A percentile compares a stretch with the other conserved stretches of the same genome.
Conservation (phyloP, 768 basidiomycete species). For the Pulveroboletus sp. region DNA sequence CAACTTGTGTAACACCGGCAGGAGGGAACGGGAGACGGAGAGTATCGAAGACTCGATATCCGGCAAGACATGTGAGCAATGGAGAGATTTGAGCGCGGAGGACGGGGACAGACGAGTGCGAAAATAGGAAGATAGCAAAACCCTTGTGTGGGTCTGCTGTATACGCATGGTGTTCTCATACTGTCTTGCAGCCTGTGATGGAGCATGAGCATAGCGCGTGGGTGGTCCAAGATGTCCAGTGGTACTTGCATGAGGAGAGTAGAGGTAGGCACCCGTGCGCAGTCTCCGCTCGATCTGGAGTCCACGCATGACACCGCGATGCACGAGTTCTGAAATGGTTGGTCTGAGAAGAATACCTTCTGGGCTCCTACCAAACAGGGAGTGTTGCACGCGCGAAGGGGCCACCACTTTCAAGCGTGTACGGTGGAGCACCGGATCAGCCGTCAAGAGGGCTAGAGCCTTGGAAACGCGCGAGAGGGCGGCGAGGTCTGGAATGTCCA, state of each 20-base stretch:
- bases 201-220: conserved; percentile 5
- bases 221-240: not conserved
- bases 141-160: conserved; percentile 48
- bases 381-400: conserved; percentile 64
- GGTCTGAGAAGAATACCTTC: conserved; percentile 57
- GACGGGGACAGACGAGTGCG: conserved; percentile 40
- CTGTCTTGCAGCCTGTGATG: conserved; percentile 54
- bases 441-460: conserved; percentile 44
- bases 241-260: conserved; percentile 48
- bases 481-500: conserved; percentile 70
- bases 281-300: conserved; percentile 61
- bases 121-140: conserved; percentile 51
- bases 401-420: conserved; percentile 56
- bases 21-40: conserved; percentile 52
- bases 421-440: conserved; percentile 61
- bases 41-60: conserved; percentile 58
- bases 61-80: conserved; percentile 51
- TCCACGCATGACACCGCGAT: conserved; percentile 66
- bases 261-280: conserved; percentile 62
- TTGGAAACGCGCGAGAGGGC: conserved; percentile 46
- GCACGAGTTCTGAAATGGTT: conserved; percentile 60
- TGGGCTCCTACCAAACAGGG: conserved; percentile 55
- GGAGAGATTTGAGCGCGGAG: conserved; percentile 40
- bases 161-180: conserved; percentile 57
- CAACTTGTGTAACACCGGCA: conserved; percentile 60